Conservation (phyloP, 1,139 yeast species). For the Chernovozyma aurita region DNA sequence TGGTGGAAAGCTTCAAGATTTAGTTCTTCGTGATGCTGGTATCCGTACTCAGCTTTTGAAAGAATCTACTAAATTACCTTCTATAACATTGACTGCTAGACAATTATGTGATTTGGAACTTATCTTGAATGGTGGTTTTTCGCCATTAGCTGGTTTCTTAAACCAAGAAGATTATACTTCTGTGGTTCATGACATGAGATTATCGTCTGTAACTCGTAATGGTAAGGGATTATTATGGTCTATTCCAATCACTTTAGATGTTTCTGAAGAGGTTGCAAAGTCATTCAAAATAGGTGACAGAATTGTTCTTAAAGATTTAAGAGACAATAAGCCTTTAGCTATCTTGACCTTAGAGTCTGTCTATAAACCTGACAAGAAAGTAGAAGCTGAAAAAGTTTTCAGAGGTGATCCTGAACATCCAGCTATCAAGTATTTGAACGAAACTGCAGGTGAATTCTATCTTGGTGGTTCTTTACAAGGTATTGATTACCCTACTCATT, state of each 20-base stretch:
- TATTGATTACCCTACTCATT: conserved; percentile 77
- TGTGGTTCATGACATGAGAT: conserved; percentile 75
- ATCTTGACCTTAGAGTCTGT: conserved; percentile 75
- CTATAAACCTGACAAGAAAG: conserved; percentile 72
- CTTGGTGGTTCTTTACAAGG: conserved; percentile 89
- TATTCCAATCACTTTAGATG: conserved; percentile 89
- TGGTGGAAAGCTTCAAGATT: conserved; percentile 86
- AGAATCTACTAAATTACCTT: conserved; percentile 47
- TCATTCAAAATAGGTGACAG: conserved; percentile 53
- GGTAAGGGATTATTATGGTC: conserved; percentile 80
- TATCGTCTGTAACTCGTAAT: conserved; percentile 43
- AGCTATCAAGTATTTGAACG: conserved; percentile 69
- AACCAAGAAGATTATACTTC: conserved; percentile 74
- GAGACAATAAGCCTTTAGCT: conserved; percentile 79
- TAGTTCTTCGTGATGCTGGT: conserved; percentile 73
- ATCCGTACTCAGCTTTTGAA: conserved; percentile 51
- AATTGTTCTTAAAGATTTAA: conserved; percentile 72
- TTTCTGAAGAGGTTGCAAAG: conserved; percentile 50
- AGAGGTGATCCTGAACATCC: conserved; percentile 98
- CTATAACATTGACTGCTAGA: conserved; percentile 69
- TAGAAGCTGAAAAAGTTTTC: conserved; percentile 82
- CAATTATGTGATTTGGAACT: conserved; percentile 92
- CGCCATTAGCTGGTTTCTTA: conserved; percentile 86
- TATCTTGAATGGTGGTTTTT: conserved; percentile 89
- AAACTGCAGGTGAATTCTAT: conserved; percentile 77